phyloP scores from a whole-genome alignment of 305 asterid species.

The Fraxinus platypoda region DNA sequence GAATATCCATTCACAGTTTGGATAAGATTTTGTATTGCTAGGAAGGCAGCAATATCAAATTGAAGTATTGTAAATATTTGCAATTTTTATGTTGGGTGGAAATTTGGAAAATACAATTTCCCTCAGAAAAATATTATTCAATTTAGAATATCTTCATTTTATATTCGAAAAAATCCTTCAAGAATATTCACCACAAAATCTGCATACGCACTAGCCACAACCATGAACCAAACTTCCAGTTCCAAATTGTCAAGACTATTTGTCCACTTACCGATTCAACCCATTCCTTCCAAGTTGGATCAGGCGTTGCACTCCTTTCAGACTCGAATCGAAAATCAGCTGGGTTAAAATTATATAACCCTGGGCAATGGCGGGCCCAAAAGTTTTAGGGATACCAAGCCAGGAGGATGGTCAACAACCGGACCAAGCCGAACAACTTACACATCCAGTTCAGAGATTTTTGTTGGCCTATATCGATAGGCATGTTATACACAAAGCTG shows the following conservation, averaged over 20 bases:
- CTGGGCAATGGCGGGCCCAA: not conserved
- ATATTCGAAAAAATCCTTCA: not conserved
- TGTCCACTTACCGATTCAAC: not conserved
- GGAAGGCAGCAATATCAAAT: conserved; percentile 28
- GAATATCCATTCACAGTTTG: conserved; percentile 14
- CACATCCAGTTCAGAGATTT: not conserved
- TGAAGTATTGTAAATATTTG: conserved; percentile 42
- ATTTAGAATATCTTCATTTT: not conserved
- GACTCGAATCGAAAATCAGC: not conserved
- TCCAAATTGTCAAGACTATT: too few relatives aligned
- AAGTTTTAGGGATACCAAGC: not conserved
- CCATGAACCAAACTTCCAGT: too few relatives aligned
- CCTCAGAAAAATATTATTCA: not conserved
- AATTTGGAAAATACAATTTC: not conserved
- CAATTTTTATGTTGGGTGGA: conserved; percentile 18
- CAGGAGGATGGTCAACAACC: not conserved
- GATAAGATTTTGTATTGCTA: conserved; percentile 20
- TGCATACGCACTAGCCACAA: too few relatives aligned
- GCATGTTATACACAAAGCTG: not conserved
- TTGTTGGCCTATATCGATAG: not conserved
- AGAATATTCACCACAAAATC: too few relatives aligned
- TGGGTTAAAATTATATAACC: not conserved
- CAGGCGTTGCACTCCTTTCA: not conserved
- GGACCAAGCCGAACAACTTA: not conserved
- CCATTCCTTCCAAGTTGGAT: not conserved